Conservation (phyloP, 1,284 basidiomycete genomes). For the Naganishia liquefaciens region DNA sequence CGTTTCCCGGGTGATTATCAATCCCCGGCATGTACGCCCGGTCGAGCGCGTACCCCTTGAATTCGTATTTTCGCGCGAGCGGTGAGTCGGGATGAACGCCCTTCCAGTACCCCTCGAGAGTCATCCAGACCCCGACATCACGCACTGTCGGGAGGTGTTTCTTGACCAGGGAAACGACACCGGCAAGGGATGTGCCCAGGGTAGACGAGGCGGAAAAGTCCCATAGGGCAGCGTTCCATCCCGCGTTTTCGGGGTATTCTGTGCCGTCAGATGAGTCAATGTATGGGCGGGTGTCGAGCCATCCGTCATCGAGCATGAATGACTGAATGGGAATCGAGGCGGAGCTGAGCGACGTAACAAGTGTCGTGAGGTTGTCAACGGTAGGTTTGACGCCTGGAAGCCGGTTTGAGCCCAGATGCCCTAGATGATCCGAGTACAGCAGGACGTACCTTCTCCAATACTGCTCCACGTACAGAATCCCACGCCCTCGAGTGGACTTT, state of each 20-base stretch:
- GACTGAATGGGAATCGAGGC: conserved; percentile 38
- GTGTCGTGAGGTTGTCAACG: conserved; percentile 13
- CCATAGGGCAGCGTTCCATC: conserved; percentile 30
- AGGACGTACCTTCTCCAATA: conserved; percentile 29
- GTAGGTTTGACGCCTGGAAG: conserved; percentile 20
- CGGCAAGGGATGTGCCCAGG: conserved; percentile 34
- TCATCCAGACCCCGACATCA: conserved; percentile 44
- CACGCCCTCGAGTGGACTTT: conserved; percentile 30
- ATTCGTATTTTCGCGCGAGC: conserved; percentile 38
- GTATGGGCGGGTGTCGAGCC: conserved; percentile 39
- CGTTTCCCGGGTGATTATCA: conserved; percentile 15
- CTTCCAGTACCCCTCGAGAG: conserved; percentile 45
- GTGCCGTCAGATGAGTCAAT: conserved; percentile 4
- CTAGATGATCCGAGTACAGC: neutral
- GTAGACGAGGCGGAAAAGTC: conserved; percentile 25
- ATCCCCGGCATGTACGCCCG: conserved; percentile 22
- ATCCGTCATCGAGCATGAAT: conserved; percentile 48
- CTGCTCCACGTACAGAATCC: conserved; percentile 36
- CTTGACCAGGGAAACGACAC: conserved; percentile 34
- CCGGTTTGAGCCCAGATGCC: neutral
- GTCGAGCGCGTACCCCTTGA: conserved; percentile 33
- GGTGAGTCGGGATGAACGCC: conserved; percentile 40
- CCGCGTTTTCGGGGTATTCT: neutral
- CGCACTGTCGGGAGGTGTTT: conserved; percentile 1
- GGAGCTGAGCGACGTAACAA: conserved; percentile 23